phyloP scores from a whole-genome alignment of 768 basidiomycete genomes.

The Phaffia tasmanica region DNA sequence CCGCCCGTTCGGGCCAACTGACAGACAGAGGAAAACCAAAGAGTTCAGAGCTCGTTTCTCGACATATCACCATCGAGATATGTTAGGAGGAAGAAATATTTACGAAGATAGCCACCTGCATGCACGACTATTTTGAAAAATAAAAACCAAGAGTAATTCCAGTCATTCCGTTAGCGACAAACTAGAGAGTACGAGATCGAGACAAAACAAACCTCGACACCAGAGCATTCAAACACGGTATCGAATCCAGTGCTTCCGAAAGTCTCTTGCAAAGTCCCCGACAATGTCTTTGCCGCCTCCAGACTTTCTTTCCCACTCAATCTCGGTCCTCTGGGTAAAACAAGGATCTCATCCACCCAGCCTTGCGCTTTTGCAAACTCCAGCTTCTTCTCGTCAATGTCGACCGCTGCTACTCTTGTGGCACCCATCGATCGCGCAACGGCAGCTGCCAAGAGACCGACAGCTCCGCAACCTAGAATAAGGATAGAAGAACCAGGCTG shows the following conservation, averaged over 20 bases:
- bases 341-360: slow-evolving; percentile 63
- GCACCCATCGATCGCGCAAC: slow-evolving; percentile 47
- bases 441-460: slow-evolving; percentile 66
- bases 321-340: slow-evolving; percentile 48
- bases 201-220: slow-evolving; percentile 70
- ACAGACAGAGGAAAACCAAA: slow-evolving; percentile 12
- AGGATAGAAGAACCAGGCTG: slow-evolving; percentile 62
- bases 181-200: background rate
- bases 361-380: slow-evolving; percentile 64
- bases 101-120: slow-evolving; percentile 65
- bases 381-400: slow-evolving; percentile 73
- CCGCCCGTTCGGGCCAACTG: slow-evolving; percentile 75
- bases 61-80: too few species aligned
- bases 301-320: slow-evolving; percentile 55
- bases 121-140: slow-evolving; percentile 19
- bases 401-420: slow-evolving; percentile 42
- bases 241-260: slow-evolving; percentile 70
- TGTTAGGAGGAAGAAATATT: slow-evolving; percentile 41
- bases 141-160: too few species aligned
- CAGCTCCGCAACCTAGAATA: slow-evolving; percentile 84
- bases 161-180: background rate
- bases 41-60: too few species aligned
- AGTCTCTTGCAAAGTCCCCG: slow-evolving; percentile 42
- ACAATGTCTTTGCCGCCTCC: slow-evolving; percentile 32
- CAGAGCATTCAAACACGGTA: slow-evolving; percentile 88